Conservation (phyloP, 768 basidiomycete genomes). For the Pseudohyphozyma bogoriensis region DNA sequence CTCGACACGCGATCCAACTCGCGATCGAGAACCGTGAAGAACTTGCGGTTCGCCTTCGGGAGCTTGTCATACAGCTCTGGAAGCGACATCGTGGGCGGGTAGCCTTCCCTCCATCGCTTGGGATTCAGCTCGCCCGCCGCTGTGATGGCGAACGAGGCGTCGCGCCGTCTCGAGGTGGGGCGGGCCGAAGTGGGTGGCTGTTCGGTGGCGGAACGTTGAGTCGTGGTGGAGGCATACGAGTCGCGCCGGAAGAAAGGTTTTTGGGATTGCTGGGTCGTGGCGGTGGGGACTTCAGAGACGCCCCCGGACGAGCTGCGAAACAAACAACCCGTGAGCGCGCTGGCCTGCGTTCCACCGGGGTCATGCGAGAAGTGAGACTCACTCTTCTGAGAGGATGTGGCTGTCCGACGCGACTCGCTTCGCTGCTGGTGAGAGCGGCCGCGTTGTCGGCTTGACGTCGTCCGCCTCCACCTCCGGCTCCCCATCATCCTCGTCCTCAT, state of each 20-base stretch:
- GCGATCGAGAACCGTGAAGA: conserved; percentile 64
- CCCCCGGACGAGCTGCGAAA: neutral
- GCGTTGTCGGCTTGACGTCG: conserved; percentile 1
- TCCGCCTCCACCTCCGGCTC: neutral
- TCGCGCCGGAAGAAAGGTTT: neutral
- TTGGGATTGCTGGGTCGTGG: neutral
- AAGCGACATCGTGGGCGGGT: conserved; percentile 27
- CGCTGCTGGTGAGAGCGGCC: too few species aligned
- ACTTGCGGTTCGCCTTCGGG: conserved; percentile 53
- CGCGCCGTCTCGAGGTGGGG: neutral
- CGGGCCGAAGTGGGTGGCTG: neutral
- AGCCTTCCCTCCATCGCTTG: conserved; percentile 15
- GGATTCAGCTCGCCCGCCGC: conserved; percentile 3
- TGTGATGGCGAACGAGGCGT: neutral
- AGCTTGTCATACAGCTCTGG: conserved; percentile 44
- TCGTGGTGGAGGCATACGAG: neutral
- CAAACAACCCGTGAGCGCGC: neutral
- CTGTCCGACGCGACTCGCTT: too few species aligned
- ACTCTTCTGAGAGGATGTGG: neutral
- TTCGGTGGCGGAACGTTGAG: neutral
- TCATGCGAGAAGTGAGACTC: neutral
- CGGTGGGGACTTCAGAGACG: conserved; percentile 5
- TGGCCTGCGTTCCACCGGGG: neutral
- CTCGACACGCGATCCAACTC: conserved; percentile 75
- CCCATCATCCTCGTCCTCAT: conserved; percentile 6